A percentile compares a stretch with the other conserved stretches of the same genome.
Conservation (phyloP, 495 filamentous ascomycete species). For the Bacidia rubella region DNA sequence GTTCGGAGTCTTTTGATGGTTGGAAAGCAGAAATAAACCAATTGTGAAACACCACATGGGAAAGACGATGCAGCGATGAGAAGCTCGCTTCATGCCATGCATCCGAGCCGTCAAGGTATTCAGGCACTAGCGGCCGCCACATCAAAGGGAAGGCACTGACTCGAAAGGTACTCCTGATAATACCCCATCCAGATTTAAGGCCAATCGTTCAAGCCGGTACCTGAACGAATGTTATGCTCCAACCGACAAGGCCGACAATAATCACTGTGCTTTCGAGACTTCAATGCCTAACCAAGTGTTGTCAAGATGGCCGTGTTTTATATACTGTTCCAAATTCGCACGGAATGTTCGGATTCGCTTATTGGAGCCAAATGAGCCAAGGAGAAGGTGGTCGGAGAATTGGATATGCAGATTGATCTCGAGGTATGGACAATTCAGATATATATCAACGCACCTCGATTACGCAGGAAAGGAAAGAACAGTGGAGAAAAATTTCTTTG, state of each 20-base stretch:
- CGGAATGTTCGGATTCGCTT: neutral
- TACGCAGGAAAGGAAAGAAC: conserved; percentile 6
- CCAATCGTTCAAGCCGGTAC: neutral
- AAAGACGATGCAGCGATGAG: neutral
- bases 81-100: neutral
- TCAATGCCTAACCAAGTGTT: conserved; percentile 11
- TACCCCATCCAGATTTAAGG: conserved; percentile 27
- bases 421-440: conserved; percentile 7
- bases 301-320: neutral
- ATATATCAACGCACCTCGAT: conserved; percentile 6
- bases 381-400: conserved; percentile 13
- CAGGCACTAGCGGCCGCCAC: conserved; percentile 1
- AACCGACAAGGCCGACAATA: conserved; percentile 5
- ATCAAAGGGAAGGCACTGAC: conserved; percentile 32
- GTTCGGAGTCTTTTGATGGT: neutral
- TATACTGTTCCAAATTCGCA: neutral
- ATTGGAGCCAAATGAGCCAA: conserved; percentile 9
- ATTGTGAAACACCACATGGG: neutral
- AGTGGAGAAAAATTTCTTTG: conserved; percentile 11
- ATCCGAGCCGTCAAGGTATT: neutral
- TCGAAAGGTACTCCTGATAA: conserved; percentile 56
- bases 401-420: conserved; percentile 10
- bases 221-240: conserved; percentile 3
- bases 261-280: conserved; percentile 2
- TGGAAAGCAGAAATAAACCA: neutral